These are phyloP conservation scores for Cyclotella baltica DNA, from an alignment of 108 stramenopile genomes.

Conservation along the genomic window DNA sequence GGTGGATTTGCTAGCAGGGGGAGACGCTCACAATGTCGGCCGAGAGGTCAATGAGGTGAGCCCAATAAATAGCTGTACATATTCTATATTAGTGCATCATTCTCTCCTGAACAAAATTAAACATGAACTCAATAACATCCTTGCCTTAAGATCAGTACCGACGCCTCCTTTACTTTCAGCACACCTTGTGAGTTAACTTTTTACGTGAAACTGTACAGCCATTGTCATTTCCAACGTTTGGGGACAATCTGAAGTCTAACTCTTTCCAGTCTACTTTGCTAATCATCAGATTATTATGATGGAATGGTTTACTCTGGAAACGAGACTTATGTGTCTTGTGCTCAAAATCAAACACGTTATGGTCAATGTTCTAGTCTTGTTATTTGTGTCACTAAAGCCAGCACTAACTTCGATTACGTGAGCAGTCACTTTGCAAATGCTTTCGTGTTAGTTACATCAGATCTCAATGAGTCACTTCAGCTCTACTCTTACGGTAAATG, in stretches of 20 bases:
- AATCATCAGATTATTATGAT: constrained; percentile 31
- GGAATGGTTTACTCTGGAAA: constrained; percentile 23
- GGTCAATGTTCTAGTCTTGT: constrained; percentile 21
- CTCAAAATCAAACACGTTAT: constrained; percentile 32
- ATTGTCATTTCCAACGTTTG: too few relatives aligned
- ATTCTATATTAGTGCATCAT: too few relatives aligned
- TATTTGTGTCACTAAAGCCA: constrained; percentile 24
- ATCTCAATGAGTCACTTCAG: neutral
- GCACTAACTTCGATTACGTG: constrained; percentile 15
- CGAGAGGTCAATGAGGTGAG: constrained; percentile 16
- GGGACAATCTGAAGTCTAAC: too few relatives aligned
- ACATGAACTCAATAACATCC: neutral
- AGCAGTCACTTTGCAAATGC: neutral
- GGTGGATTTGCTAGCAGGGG: neutral
- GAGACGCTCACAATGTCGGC: constrained; percentile 13
- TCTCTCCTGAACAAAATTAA: neutral
- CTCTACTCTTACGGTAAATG: constrained; percentile 16
- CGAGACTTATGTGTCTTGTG: constrained; percentile 44
- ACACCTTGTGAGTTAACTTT: too few relatives aligned
- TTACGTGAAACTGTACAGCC: too few relatives aligned
- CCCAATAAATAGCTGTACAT: too few relatives aligned
- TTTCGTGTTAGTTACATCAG: neutral
- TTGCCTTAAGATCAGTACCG: constrained; percentile 6
- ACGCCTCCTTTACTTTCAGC: neutral
- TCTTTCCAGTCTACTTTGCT: too few relatives aligned